Evolutionary conservation across 805 yeast species (phyloP).

Genomic region (Candida sphagnicola): DNA sequence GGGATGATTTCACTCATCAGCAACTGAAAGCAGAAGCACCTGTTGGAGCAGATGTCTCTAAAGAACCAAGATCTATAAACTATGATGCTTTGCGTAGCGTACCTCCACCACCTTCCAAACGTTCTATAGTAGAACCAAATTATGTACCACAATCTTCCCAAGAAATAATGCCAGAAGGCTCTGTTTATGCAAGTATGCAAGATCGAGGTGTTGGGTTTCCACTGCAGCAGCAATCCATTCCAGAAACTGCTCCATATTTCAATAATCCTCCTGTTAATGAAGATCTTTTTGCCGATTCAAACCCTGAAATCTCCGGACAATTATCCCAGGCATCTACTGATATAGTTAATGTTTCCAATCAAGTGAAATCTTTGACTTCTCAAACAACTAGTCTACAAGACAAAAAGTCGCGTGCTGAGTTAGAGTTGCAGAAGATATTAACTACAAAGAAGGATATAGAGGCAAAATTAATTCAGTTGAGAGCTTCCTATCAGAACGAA

Average conservation of each 20-base stretch:
- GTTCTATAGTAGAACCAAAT: constrained; percentile 2
- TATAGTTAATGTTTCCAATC: constrained; percentile 81
- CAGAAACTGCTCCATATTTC: constrained; percentile 4
- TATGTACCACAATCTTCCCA: constrained; percentile 12
- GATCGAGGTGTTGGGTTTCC: background rate
- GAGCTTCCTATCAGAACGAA: constrained; percentile 73
- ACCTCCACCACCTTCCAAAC: constrained; percentile 40
- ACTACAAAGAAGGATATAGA: constrained; percentile 69
- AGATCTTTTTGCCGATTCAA: constrained; percentile 54
- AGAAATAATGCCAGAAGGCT: constrained; percentile 8
- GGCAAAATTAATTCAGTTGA: constrained; percentile 60
- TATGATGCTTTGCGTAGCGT: constrained; percentile 49
- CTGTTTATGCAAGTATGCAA: constrained; percentile 5
- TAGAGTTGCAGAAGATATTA: constrained; percentile 67
- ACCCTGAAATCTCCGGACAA: constrained; percentile 56
- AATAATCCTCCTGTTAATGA: constrained; percentile 15
- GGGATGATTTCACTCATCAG: constrained; percentile 25
- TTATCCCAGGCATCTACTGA: constrained; percentile 79
- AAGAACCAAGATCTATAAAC: constrained; percentile 29
- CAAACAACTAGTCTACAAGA: constrained; percentile 71
- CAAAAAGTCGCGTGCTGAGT: constrained; percentile 70
- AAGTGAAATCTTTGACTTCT: constrained; percentile 69
- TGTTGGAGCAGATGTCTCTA: constrained; percentile 12
- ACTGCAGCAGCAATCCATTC: constrained; percentile 4
- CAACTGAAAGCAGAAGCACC: background rate